These are phyloP conservation scores for Fraxinus anomala DNA, from an alignment of 257 asterid genomes.

Conservation along the genomic window DNA sequence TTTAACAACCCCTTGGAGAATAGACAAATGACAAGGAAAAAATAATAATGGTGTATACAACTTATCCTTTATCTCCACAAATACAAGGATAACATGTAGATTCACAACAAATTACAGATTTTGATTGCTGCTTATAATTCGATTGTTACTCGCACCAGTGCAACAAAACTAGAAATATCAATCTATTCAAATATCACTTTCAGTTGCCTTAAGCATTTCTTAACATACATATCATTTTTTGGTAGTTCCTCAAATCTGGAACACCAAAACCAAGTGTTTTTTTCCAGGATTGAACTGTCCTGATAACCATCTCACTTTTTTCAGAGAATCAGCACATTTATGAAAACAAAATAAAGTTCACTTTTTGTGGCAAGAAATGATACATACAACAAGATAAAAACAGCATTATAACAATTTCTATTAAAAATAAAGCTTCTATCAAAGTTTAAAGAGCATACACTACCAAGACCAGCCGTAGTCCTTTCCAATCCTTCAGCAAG, in stretches of 20 bases:
- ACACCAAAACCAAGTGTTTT: neutral
- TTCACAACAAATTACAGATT: neutral
- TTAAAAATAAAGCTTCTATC: neutral
- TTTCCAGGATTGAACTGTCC: neutral
- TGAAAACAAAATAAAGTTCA: neutral
- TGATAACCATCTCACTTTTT: neutral
- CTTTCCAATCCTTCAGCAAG: constrained; percentile 92
- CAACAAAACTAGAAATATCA: neutral
- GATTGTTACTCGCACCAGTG: neutral
- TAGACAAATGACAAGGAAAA: neutral
- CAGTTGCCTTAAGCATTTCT: neutral
- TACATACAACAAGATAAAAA: neutral
- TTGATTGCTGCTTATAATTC: neutral
- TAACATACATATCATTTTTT: neutral
- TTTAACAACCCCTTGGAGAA: neutral
- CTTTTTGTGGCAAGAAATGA: neutral
- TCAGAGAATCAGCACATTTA: neutral
- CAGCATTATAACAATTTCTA: neutral
- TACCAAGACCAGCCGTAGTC: constrained; percentile 98
- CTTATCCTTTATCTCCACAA: constrained; percentile 2
- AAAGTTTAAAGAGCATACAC: constrained; percentile 62
- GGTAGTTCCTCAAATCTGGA: neutral
- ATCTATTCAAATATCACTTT: neutral
- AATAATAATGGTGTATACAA: constrained; percentile 1
- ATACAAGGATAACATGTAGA: constrained; percentile 11